Base-by-base conservation (phyloP, 2,329 filamentous ascomycete species). In the Colletotrichum aenigma region DNA sequence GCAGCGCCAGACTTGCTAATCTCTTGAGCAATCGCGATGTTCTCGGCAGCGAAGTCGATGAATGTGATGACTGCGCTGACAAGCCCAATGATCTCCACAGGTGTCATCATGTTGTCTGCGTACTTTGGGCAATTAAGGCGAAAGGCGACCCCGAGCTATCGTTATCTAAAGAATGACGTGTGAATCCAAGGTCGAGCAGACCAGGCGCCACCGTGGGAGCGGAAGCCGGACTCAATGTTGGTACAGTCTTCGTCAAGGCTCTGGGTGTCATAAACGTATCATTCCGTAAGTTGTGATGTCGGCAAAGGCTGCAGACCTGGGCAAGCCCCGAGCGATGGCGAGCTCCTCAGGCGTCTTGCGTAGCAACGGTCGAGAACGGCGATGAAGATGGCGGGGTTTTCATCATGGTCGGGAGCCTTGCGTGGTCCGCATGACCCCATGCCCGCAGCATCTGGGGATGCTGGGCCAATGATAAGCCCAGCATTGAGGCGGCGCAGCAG, bases 31-130 rank as follows among this genome's bases (percentile, higher is more conserved):
- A 70, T 21, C 1, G 18, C 16, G 1, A 65, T 60, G 15, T 70
- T 70, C 58, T 70, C 58, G 21, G 68, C 68, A 9, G 68, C 68
- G 38, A 70, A 70, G 68, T 70, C 38, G 58, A 70, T 15, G 58
- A 70, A 70, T 2, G 68, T 70, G 15, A 70, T 64, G 38, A 65
- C 30, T 28, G 68, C 68, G 58, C 68, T 70, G 10, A 70, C 68
- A 6, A 70, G 68, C n/a, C 68, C 38, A 21, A 70, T 64, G 43
- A 70, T 70, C 38, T 70, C 68, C 7, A 70, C 38, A 2, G 38
- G 38, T 6, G 38, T 43, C 38, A n/a, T 43, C 38, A 43, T 43
- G 2, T n/a, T 43, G 4, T 43, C 38, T 43, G 16, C 4, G 38
- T 43, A 43, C 38, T 43, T n/a, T 43, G 8, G 38, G 38, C 1